Evolutionary conservation across 495 filamentous ascomycete genomes (phyloP), one percentile per base, ranked within the genome.

Genomic region (Xylaria telfairii): DNA sequence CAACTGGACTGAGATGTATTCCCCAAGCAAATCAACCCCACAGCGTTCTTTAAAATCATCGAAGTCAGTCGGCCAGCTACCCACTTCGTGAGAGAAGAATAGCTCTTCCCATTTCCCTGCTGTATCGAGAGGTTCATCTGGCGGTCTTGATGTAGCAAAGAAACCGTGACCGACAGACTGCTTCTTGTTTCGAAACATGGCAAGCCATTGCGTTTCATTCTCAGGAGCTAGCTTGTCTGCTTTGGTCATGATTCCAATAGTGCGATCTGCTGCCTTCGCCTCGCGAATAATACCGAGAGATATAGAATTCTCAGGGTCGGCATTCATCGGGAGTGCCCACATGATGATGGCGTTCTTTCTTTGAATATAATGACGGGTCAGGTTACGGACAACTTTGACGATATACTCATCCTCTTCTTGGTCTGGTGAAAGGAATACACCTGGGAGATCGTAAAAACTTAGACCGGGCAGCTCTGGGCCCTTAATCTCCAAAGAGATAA

Each of bases 361-460:
- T 0, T 80, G 77, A 4, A 95, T 88, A 71, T 95, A 95, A 3
- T 90, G 81, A 30, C 81, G 84, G 0, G 92, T 89, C 0, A 97
- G 77, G 34, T 91, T 92, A 67, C 88, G 85, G 0, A 97, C 89
- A 0, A 94, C 85, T 0, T 79, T 74, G 6, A 92, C 89, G 0
- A 95, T 81, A 61, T 92, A 91, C 0, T 80, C 79, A 37, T 92
- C 89, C n/a, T 89, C 81, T 3, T 86, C 82, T 7, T 88, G 81
- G 46, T 90, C 87, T 0, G 86, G 82, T 0, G 89, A 89, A 63
- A 88, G 88, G 71, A 96, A 93, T 4, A 95, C 88, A 0, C 93
- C 93, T 0, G 93, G 93, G 0, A 96, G 61, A 72, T 97, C 93
- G 71, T 91, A 94, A 70, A 97, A 94, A 0, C 90, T 91, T 0